These are phyloP conservation scores for Hymenoscyphus scutula DNA, from an alignment of 2,329 filamentous ascomycete genomes.

Conservation along the genomic window DNA sequence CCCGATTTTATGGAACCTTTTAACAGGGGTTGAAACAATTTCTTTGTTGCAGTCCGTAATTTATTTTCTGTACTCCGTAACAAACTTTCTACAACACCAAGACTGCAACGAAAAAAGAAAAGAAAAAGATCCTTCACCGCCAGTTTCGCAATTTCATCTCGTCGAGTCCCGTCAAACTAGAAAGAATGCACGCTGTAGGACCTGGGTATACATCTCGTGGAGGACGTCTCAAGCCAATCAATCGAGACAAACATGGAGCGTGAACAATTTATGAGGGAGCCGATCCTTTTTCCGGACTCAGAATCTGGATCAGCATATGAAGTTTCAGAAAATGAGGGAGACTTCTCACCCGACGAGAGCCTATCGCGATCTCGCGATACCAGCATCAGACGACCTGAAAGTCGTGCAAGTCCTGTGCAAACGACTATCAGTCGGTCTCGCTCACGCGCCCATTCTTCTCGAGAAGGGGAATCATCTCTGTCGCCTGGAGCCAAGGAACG, in stretches of 20 bases:
- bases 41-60: not conserved
- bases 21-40: not conserved
- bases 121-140: too few relatives aligned
- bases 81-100: not conserved
- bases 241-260: not conserved
- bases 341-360: conserved; percentile 17
- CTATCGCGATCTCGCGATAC: conserved; percentile 6
- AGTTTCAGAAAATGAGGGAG: conserved; percentile 21
- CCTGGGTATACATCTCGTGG: conserved; percentile 14
- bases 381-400: conserved; percentile 10
- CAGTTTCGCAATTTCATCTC: not conserved
- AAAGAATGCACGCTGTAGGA: conserved; percentile 12
- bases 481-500: not conserved
- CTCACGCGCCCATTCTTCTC: not conserved
- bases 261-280: not conserved
- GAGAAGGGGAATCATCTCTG: not conserved
- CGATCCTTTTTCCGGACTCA: conserved; percentile 17
- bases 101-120: not conserved
- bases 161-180: not conserved
- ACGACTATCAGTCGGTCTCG: not conserved
- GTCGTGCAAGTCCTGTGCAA: not conserved
- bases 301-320: conserved; percentile 34
- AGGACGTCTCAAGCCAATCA: conserved; percentile 1
- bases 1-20: not conserved
- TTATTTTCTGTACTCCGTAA: not conserved